Percentiles rank a stretch among this genome's conserved stretches.
Evolutionary conservation across 2,329 filamentous ascomycete species (phyloP).

Genomic region (Fusarium irregulare): DNA sequence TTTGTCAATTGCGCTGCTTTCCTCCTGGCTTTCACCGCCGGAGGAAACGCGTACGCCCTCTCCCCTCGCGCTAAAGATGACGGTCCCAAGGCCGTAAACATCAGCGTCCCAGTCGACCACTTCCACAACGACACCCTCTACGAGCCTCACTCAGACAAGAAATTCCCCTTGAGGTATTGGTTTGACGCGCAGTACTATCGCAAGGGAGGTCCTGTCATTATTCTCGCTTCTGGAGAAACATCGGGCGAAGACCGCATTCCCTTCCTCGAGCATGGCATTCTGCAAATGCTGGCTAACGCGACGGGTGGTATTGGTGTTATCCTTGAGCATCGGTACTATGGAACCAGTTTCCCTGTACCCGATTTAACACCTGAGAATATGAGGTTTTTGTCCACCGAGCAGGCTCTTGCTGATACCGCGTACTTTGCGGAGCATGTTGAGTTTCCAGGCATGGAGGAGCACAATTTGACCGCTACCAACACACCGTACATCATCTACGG

Average conservation of each 20-base stretch:
- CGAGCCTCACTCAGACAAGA: constrained; percentile 77
- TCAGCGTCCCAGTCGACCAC: constrained; percentile 74
- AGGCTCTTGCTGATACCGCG: constrained; percentile 82
- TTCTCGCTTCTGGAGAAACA: constrained; percentile 80
- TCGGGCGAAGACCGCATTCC: constrained; percentile 70
- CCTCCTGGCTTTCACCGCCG: constrained; percentile 9
- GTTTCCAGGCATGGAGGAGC: constrained; percentile 75
- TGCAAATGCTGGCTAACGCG: constrained; percentile 75
- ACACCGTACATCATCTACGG: constrained; percentile 84
- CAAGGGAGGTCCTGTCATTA: constrained; percentile 82
- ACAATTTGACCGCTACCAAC: constrained; percentile 72
- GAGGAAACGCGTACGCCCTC: constrained; percentile 5
- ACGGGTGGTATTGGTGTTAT: constrained; percentile 82
- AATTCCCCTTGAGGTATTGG: constrained; percentile 82
- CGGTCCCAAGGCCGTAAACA: constrained; percentile 39
- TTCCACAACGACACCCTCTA: constrained; percentile 85
- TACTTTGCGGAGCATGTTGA: constrained; percentile 81
- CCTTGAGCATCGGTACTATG: constrained; percentile 90
- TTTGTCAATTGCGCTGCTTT: constrained; percentile 16
- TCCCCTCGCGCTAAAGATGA: constrained; percentile 1
- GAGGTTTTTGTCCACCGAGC: constrained; percentile 85
- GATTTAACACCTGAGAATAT: constrained; percentile 76
- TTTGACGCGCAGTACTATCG: constrained; percentile 82
- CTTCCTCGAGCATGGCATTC: constrained; percentile 82
- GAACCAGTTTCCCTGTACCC: constrained; percentile 74